Evolutionary conservation across 2,329 filamentous ascomycete species (phyloP), one percentile per base, ranked within the genome.

Genomic region (Ascochyta lentis): DNA sequence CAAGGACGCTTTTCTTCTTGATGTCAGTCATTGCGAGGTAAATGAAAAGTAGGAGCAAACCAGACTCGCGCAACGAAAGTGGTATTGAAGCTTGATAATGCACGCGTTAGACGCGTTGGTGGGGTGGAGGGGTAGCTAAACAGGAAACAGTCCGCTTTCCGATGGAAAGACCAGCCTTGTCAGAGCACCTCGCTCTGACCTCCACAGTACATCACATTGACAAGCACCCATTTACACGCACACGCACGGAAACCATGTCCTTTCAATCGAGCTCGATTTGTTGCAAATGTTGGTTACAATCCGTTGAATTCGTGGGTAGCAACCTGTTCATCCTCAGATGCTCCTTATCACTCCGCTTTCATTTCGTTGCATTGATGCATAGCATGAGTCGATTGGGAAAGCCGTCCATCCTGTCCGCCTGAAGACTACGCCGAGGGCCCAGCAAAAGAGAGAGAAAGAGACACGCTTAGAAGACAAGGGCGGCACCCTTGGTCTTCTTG

Each of bases 401-500:
- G 68, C 66, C 63, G 72, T 66, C 68, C 65, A 65, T 62, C 69
- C 63, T 66, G 66, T 54, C 67, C 68, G 65, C 71, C 71, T 64
- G 64, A 69, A 72, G 68, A 73, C 71, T 72, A 73, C 70, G 70
- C 71, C 70, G 67, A 74, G 67, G 72, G 67, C 68, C 70, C 66
- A 74, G 67, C 70, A 73, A 73, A 72, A 72, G 71, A 70, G 68
- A 71, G 69, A 74, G 67, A 68, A 74, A 68, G 69, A 64, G 82
- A 82, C 76, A 79, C 82, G 86, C 84, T 89, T 96, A 99, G 88
- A 99, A 99, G 77, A 99, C 95, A 78, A 99, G 89, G 83, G 95
- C 95, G 76, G 95, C 95, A 90, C 95, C 95, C 92, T 99, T 99
- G 77, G 95, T 99, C 92, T 99, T 99, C 93, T 99, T 99, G 90